A percentile compares a stretch with the other conserved stretches of the same genome.
Evolutionary conservation across 169 alveolate genomes (phyloP).

Genomic region (Eimeria falciformis): DNA sequence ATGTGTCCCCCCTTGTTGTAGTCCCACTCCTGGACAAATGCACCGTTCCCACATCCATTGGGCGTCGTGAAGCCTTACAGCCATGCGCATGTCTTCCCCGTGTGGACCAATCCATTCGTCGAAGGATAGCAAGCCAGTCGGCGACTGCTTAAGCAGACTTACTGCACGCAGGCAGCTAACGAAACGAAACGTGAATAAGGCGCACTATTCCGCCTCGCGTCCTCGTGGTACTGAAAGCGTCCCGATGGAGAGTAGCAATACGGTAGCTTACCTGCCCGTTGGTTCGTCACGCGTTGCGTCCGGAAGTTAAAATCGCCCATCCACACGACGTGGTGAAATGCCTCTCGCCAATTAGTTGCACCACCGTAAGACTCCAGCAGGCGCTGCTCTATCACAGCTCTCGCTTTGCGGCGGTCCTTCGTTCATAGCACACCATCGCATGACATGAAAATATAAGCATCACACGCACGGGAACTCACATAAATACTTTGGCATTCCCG

Average conservation of each 20-base stretch:
- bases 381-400: constrained; percentile 81
- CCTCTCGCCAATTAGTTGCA: constrained; percentile 82
- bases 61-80: background rate
- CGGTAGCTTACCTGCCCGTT: constrained; percentile 73
- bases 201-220: too few relatives aligned
- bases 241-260: too few relatives aligned
- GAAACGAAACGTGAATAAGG: too few relatives aligned
- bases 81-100: constrained; percentile 3
- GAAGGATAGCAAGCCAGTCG: background rate
- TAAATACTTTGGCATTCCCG: too few relatives aligned
- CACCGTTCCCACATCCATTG: too few relatives aligned
- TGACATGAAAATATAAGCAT: too few relatives aligned
- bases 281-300: constrained; percentile 77
- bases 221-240: too few relatives aligned
- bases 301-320: constrained; percentile 90
- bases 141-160: constrained; percentile 17
- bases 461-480: too few relatives aligned
- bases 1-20: too few relatives aligned
- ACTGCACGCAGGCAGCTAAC: background rate
- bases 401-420: constrained; percentile 83
- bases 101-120: background rate
- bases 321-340: constrained; percentile 90
- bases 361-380: constrained; percentile 83
- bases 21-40: too few relatives aligned
- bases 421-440: too few relatives aligned